Base-by-base conservation (phyloP, 345 rosid species). In the Brassica napus region DNA sequence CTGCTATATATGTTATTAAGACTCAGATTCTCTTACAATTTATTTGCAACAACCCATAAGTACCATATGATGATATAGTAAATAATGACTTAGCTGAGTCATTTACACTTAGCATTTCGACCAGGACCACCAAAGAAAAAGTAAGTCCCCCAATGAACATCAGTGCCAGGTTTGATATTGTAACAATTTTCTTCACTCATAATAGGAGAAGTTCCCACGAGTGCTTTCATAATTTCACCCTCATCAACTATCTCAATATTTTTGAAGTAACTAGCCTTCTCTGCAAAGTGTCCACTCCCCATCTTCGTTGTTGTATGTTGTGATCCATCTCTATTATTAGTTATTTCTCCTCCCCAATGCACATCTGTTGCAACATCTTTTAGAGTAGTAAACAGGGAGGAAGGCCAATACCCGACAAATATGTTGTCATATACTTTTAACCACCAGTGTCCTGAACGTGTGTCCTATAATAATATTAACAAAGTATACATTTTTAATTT, bases 271-370 rank as follows among this genome's bases (percentile, higher is more conserved):
- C 84, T 65, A 8, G 90, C 68, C 11, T 70, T 86, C 14, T 59
- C 71, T 0, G 87, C 80, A 16, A 86, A 87, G 69, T 64, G 82
- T 0, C 87, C 87, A 65, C 90, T 86, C 3, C 88, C 88, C 88
- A 87, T 87, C 2, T 81, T 71, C 14, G 88, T 85, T 0, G 69
- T 8, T 0, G 88, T 82, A 57, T 80, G 87, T 3, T 31, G 62
- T 11, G 76, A 82, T 0, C 18, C 52, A 3, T 65, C 4, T 4
- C 18, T 18, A 11, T 9, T 3, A 68, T 87, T 75, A 6, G 73
- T 66, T 12, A 86, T 21, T 77, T 86, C 91, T 0, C 91, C 89
- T 11, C 91, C 89, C 85, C 84, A 83, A 3, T 68, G 49, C 7
- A 87, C 16, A 67, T 57, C 30, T 6, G 59, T 30, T 5, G 85